Evolutionary conservation across 2,329 filamentous ascomycete genomes (phyloP), one percentile per base, ranked within the genome.

Genomic region (Sphaerostilbella broomeana): DNA sequence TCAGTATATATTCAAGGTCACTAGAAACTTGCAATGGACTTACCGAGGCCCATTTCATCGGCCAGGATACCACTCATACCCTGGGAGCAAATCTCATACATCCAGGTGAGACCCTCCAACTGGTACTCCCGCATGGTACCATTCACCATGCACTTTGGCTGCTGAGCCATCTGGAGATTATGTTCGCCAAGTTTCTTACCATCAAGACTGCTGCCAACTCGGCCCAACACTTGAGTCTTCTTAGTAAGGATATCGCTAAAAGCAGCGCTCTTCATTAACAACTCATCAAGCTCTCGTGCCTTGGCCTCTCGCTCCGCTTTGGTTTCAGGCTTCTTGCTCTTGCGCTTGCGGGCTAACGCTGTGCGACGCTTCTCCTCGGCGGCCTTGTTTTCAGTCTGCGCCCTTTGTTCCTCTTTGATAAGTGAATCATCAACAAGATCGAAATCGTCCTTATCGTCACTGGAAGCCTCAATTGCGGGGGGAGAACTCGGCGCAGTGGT

Each of bases 121-220:
- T 98, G 92, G 56, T 98, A 98, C 46, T 86, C 84, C 13, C 89
- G 74, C 90, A 98, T 97, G 4, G 81, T 83, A 2, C 92, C 92
- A 5, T 87, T 87, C 1, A 82, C 80, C 51, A 98, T 79, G 43
- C 88, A 79, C 47, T 82, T 80, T 0, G 92, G 92, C 56, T 98
- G 92, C 46, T 84, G 73, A 0, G 89, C 90, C 58, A 94, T 86
- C 41, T 80, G 73, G 12, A 95, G 62, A 38, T 88, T 73, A 39
- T 80, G 77, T 45, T 79, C 76, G 5, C 75, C 75, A 0, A 81
- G 59, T 0, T 72, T 64, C 49, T 79, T 71, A 10, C 77, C 77
- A 42, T 79, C 74, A 2, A 81, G 64, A 7, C 70, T 68, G 3
- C 72, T 76, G 3, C 78, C 78, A 0, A 81, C 76, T 2, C 77